Base-by-base conservation (phyloP, 495 filamentous ascomycete species). In the Alectoria sarmentosa region DNA sequence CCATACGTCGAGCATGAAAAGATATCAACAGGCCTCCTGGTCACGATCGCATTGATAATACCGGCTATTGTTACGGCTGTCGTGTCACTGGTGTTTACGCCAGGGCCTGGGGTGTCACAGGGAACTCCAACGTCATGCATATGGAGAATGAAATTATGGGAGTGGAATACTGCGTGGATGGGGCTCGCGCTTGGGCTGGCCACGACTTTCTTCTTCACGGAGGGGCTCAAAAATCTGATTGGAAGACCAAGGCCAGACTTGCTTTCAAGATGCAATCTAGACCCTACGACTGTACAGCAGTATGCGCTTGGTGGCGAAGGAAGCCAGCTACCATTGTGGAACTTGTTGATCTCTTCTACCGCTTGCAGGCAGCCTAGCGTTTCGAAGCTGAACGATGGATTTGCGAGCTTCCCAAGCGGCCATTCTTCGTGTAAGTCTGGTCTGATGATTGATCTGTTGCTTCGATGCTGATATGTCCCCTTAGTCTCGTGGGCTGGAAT, bases 201-300 rank as follows among this genome's bases (percentile, higher is more conserved):
- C 0, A 73, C 77, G 11, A 76, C 78, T 0, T 86, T 82, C 69
- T 78, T 85, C 68, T 72, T 88, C 39, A 87, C 86, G 0, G 73
- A 87, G 62, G 84, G 82, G 1, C 69, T 86, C 70, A 90, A 90
- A 74, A 80, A 82, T 49, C 64, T 89, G 2, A 75, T 85, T 61
- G 87, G 87, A 2, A 86, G 82, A 65, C 86, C 86, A 4, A 71
- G 87, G 15, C 87, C 87, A 13, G 86, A 90, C 73, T 67, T 90
- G 44, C 74, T 90, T 23, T 76, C 73, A 21, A 78, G 86, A 4
- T 90, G 87, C 68, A 70, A 85, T 58, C 84, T 85, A 1, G 80
- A 86, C 61, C 66, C 85, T 1, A 69, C 65, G 3, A 71, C 75
- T 17, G 73, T 85, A 15, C 70, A 72, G 5, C 46, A 70, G 30